These are phyloP conservation scores for Clohesyomyces aquaticus DNA, from an alignment of 495 filamentous ascomycete species.

Conservation along the genomic window DNA sequence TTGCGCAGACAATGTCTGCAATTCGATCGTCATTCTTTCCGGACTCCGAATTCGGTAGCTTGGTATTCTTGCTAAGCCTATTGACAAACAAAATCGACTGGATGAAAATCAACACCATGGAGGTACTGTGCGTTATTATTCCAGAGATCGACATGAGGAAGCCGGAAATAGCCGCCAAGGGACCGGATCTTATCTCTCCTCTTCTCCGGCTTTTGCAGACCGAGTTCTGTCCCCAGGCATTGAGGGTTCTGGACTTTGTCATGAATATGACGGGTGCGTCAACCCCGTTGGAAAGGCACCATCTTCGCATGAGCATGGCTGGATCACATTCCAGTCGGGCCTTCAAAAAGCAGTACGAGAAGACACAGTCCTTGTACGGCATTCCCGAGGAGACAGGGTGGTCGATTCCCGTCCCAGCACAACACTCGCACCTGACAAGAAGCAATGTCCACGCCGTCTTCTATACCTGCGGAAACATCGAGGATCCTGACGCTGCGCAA, in stretches of 20 bases:
- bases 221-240: slow-evolving; percentile 86
- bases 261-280: slow-evolving; percentile 78
- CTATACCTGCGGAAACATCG: slow-evolving; percentile 75
- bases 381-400: slow-evolving; percentile 95
- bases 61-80: slow-evolving; percentile 90
- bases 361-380: slow-evolving; percentile 90
- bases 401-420: slow-evolving; percentile 92
- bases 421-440: slow-evolving; percentile 79
- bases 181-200: slow-evolving; percentile 93
- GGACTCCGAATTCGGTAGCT: slow-evolving; percentile 76
- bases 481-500: slow-evolving; percentile 60
- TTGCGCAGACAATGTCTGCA: slow-evolving; percentile 72
- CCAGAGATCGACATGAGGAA: slow-evolving; percentile 93
- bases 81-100: slow-evolving; percentile 84
- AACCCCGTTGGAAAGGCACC: slow-evolving; percentile 89
- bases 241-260: slow-evolving; percentile 90
- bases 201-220: slow-evolving; percentile 89
- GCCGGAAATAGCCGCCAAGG: slow-evolving; percentile 84
- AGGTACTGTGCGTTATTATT: slow-evolving; percentile 80
- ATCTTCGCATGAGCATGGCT: slow-evolving; percentile 96
- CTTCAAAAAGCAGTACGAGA: slow-evolving; percentile 90
- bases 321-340: slow-evolving; percentile 72
- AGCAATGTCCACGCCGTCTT: slow-evolving; percentile 96
- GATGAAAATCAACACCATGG: slow-evolving; percentile 91
- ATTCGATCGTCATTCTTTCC: slow-evolving; percentile 81